phyloP scores from a whole-genome alignment of 306 rosid species.

The Sindora glabra region DNA sequence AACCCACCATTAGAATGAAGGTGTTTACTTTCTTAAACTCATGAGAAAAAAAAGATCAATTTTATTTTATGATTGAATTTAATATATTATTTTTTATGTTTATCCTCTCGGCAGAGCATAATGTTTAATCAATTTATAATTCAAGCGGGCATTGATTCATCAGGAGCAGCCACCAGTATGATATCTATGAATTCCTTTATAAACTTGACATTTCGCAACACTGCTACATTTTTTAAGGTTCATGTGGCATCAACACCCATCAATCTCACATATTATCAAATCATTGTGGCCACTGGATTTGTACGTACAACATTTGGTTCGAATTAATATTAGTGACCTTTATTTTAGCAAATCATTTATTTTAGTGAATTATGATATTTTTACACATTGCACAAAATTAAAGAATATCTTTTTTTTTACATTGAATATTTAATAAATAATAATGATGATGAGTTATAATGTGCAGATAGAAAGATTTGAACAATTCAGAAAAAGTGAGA shows the following conservation, averaged over 20 bases:
- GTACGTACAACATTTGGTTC: no score
- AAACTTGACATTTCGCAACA: constrained; percentile 62
- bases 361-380: background rate
- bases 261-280: constrained; percentile 59
- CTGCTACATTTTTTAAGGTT: constrained; percentile 78
- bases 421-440: no score
- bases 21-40: no score
- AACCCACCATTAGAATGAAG: constrained; percentile 60
- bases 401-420: no score
- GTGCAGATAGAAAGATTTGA: constrained; percentile 51
- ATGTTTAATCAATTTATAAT: constrained; percentile 59
- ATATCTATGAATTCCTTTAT: constrained; percentile 74
- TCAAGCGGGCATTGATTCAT: constrained; percentile 80
- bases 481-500: constrained; percentile 68
- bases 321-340: no score
- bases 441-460: background rate
- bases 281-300: constrained; percentile 61
- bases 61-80: no score
- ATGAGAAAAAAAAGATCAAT: no score
- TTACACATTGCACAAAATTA: background rate
- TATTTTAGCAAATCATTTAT: no score
- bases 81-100: no score
- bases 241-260: constrained; percentile 67
- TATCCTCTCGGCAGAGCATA: no score
- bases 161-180: constrained; percentile 83